Evolutionary conservation across 441 rosid species (phyloP).

Genomic region (Pelargonium myrrhifolium): DNA sequence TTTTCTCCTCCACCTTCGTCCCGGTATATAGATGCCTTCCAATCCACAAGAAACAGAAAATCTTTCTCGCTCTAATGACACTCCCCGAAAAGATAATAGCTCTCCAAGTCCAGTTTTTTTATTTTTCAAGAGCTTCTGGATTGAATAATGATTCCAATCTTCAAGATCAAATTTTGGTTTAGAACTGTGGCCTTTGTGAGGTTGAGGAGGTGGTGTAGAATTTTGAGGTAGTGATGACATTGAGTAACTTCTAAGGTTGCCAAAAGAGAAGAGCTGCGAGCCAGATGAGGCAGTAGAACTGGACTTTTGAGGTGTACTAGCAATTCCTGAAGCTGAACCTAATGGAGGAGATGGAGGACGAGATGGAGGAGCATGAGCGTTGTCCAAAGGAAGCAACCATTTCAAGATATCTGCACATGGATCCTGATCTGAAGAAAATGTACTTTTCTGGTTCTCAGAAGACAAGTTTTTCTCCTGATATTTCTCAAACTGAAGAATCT

Average conservation of each 20-base stretch:
- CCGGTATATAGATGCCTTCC: conserved; percentile 88
- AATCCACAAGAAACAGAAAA: conserved; percentile 93
- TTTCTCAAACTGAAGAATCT: conserved; percentile 95
- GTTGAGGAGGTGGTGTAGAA: conserved; percentile 45
- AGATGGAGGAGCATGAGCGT: conserved; percentile 48
- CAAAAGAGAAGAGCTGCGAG: conserved; percentile 81
- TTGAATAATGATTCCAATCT: conserved; percentile 63
- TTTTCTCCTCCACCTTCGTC: conserved; percentile 92
- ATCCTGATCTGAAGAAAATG: conserved; percentile 35
- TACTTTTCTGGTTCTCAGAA: conserved; percentile 31
- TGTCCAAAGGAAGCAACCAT: conserved; percentile 94
- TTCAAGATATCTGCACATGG: conserved; percentile 74
- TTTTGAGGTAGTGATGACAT: conserved; percentile 93
- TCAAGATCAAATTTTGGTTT: conserved; percentile 75
- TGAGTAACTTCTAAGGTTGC: conserved; percentile 90
- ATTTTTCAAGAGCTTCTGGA: conserved; percentile 39
- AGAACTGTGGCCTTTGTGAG: conserved; percentile 55
- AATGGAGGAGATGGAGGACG: conserved; percentile 53
- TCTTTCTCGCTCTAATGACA: conserved; percentile 75
- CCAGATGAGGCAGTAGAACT: conserved; percentile 41
- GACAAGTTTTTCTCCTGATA: conserved; percentile 35
- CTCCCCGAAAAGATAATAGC: conserved; percentile 80
- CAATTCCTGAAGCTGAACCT: conserved; percentile 48
- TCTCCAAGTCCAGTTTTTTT: conserved; percentile 49
- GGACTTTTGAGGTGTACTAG: conserved; percentile 49